A percentile compares a stretch with the other conserved stretches of the same genome.
These are phyloP conservation scores for Lepidium africanum DNA, from an alignment of 345 rosid species.

Conservation along the genomic window DNA sequence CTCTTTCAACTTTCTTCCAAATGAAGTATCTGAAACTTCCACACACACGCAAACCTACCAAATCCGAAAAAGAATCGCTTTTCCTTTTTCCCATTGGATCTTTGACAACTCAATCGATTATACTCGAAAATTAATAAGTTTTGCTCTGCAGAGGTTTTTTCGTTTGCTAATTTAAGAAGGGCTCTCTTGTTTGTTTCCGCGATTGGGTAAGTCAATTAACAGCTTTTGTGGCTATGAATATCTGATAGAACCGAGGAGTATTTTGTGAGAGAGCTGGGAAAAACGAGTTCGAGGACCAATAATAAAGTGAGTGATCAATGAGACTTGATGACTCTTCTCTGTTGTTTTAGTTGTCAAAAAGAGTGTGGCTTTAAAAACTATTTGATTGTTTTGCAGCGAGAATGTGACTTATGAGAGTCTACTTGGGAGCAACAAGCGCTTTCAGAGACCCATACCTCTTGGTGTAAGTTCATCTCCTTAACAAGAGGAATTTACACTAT, in stretches of 20 bases:
- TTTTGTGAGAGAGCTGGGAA: too few species aligned
- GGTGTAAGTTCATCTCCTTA: conserved; percentile 31
- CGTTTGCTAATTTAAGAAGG: background rate
- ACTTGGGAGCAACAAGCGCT: conserved; percentile 75
- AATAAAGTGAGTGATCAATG: conserved; percentile 40
- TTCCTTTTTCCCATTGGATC: background rate
- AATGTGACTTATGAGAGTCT: conserved; percentile 62
- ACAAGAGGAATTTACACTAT: background rate
- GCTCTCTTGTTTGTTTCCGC: background rate
- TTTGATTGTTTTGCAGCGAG: conserved; percentile 43
- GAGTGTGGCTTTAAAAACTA: background rate
- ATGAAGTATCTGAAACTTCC: background rate
- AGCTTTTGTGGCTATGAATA: too few species aligned
- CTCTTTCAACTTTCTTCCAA: conserved; percentile 3
- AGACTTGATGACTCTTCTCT: background rate
- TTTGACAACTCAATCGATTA: background rate
- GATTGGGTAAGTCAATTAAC: too few species aligned
- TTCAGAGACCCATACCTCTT: conserved; percentile 61
- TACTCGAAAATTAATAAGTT: background rate
- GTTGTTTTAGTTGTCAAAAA: background rate
- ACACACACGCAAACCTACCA: background rate
- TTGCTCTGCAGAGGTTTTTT: background rate
- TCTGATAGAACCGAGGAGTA: too few species aligned
- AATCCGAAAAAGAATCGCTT: background rate
- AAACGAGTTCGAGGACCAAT: conserved; percentile 37